Base-by-base conservation (phyloP, 805 yeast species). In the Candida xyloterini region DNA sequence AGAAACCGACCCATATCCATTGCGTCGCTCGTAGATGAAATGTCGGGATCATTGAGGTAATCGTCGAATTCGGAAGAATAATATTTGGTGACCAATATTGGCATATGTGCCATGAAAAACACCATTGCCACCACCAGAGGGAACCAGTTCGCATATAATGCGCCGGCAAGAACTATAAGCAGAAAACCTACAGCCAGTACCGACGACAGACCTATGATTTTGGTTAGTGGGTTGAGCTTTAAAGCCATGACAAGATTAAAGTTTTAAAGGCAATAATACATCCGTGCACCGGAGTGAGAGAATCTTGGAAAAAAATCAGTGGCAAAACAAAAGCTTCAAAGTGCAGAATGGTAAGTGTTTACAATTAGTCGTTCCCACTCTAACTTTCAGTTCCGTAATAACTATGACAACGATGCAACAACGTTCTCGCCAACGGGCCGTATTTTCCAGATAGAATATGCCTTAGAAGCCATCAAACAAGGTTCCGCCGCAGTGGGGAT, bases 401-500 rank as follows among this genome's bases (percentile, higher is more conserved):
- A 95, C 57, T 93, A 93, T 75, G 99, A 93, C 65, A 95, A 95
- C 74, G 99, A 93, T 65, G 83, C 98, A 33, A 96, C 93, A 43
- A 93, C 99, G 10, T 93, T 87, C 68, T 91, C 98, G 24, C 96
- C 96, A 41, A 88, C 95, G 4, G 96, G 96, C 4, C 77, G 96
- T 53, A 77, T 88, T 44, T 89, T 88, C 67, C 96, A 87, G 66
- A 85, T 80, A 10, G 96, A 88, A 60, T 86, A 86, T 54, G 96
- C 96, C 3, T 69, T 87, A 37, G 96, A 88, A 55, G 98, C 99
- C 10, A 93, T 93, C 64, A 93, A 93, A 62, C 98, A 91, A 69
- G 99, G 99, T 27, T 82, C 95, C 49, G 98, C 97, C 3, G 91
- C 97, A 3, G 96, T 90, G 25, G 99, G 99, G 7, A 70, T 93